These are phyloP conservation scores for Coniferiporia sulphurascens DNA, from an alignment of 1,284 basidiomycete genomes.

Conservation along the genomic window DNA sequence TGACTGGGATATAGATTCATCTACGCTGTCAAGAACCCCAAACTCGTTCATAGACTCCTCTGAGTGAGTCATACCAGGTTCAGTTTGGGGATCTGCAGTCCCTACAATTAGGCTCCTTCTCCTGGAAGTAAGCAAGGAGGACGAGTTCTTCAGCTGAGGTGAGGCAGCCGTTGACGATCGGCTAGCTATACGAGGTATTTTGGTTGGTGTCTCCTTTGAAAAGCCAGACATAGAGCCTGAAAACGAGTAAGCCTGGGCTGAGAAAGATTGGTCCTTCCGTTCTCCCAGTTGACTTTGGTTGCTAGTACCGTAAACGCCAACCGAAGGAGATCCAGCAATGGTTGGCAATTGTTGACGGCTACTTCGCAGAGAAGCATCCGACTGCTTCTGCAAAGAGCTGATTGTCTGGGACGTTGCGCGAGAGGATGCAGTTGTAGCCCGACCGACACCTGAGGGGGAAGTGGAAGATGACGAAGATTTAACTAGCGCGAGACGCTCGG, in stretches of 20 bases:
- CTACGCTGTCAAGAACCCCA: conserved; percentile 64
- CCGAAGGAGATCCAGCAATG: conserved; percentile 87
- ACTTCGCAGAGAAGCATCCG: conserved; percentile 66
- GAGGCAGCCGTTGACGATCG: conserved; percentile 66
- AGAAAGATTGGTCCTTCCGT: conserved; percentile 50
- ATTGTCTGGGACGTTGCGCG: conserved; percentile 68
- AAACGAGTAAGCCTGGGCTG: conserved; percentile 39
- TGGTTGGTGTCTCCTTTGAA: conserved; percentile 82
- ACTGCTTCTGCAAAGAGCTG: conserved; percentile 78
- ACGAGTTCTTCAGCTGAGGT: conserved; percentile 52
- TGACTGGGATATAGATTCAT: conserved; percentile 36
- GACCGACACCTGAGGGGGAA: conserved; percentile 39
- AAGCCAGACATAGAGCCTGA: conserved; percentile 33
- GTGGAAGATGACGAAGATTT: conserved; percentile 50
- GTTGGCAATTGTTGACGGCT: conserved; percentile 75
- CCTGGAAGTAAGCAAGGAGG: conserved; percentile 45
- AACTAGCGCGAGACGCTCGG: conserved; percentile 73
- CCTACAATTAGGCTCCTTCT: conserved; percentile 57
- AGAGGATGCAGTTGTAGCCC: conserved; percentile 45
- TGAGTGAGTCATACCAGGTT: conserved; percentile 53
- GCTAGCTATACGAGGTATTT: conserved; percentile 89
- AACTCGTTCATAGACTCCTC: conserved; percentile 64
- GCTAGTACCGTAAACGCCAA: conserved; percentile 42
- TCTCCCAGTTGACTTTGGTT: conserved; percentile 38
- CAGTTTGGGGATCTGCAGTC: conserved; percentile 44